Percentiles rank a stretch among this genome's conserved stretches.
phyloP scores from a whole-genome alignment of 1,284 basidiomycete species.

The Pseudozyma thailandica region DNA sequence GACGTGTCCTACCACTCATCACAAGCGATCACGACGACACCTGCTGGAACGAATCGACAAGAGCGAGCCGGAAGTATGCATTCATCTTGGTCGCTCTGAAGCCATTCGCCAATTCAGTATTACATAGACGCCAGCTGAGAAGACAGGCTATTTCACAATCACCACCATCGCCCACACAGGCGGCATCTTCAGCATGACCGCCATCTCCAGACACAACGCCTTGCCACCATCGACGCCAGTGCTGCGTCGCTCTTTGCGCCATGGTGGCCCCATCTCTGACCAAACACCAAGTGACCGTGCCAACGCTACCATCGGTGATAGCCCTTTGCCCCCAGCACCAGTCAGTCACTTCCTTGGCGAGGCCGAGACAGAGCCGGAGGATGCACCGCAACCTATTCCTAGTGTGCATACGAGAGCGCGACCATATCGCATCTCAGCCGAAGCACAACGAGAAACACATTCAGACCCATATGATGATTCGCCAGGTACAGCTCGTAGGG shows the following conservation, averaged over 20 bases:
- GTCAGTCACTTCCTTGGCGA: slow-evolving; percentile 52
- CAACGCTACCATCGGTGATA: slow-evolving; percentile 47
- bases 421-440: slow-evolving; percentile 24
- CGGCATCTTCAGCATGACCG: slow-evolving; percentile 20
- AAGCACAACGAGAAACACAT: slow-evolving; percentile 22
- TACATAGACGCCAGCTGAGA: not conserved
- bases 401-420: slow-evolving; percentile 9
- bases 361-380: slow-evolving; percentile 25
- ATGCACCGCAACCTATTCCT: slow-evolving; percentile 4
- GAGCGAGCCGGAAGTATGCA: slow-evolving; percentile 21
- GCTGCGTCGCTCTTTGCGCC: slow-evolving; percentile 35
- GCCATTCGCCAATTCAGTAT: not conserved
- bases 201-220: slow-evolving; percentile 32
- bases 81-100: slow-evolving; percentile 10
- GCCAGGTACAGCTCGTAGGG: slow-evolving; percentile 40
- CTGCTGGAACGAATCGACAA: not conserved
- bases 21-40: not conserved
- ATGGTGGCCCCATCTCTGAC: slow-evolving; percentile 17
- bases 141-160: not conserved
- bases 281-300: slow-evolving; percentile 39
- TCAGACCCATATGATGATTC: slow-evolving; percentile 47
- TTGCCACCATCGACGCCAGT: slow-evolving; percentile 37
- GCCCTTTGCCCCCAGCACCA: slow-evolving; percentile 44
- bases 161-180: not conserved
- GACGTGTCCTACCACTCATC: not conserved